Conservation (phyloP, 345 rosid genomes). For the Eucalyptus regnans region DNA sequence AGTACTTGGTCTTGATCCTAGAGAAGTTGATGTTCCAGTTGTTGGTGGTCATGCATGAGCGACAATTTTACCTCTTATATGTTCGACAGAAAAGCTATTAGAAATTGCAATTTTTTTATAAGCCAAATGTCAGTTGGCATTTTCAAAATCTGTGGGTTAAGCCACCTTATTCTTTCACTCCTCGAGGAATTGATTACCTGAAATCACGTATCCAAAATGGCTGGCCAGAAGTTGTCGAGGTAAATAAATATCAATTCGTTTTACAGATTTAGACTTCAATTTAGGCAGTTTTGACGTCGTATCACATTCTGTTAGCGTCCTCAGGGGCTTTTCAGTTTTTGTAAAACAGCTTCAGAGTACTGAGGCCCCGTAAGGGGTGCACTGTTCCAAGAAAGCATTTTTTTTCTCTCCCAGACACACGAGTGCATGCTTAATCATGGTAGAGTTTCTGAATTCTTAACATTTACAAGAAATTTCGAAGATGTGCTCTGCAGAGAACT, state of each 20-base stretch:
- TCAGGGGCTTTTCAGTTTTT: too few relatives aligned
- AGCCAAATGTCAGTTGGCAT: not conserved
- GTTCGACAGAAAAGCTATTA: not conserved
- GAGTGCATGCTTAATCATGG: too few relatives aligned
- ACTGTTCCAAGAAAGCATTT: too few relatives aligned
- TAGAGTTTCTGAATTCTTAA: too few relatives aligned
- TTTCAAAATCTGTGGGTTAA: constrained; percentile 19
- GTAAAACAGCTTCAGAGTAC: too few relatives aligned
- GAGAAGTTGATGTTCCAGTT: constrained; percentile 90
- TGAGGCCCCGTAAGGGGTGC: too few relatives aligned
- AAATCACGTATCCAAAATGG: constrained; percentile 90
- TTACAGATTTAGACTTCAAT: not conserved
- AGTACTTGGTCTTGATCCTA: constrained; percentile 86
- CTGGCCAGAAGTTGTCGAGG: constrained; percentile 61
- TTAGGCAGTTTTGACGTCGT: too few relatives aligned
- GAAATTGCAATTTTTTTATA: not conserved
- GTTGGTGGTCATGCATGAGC: constrained; percentile 91
- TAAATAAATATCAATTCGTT: not conserved
- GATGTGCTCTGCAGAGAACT: too few relatives aligned
- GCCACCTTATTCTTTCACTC: constrained; percentile 45
- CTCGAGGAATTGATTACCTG: constrained; percentile 61
- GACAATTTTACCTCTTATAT: constrained; percentile 57
- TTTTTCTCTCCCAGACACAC: too few relatives aligned
- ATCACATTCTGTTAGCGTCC: too few relatives aligned
- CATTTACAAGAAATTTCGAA: too few relatives aligned